phyloP scores from a whole-genome alignment of 2,329 filamentous ascomycete species.

The Penicillium griseofulvum region DNA sequence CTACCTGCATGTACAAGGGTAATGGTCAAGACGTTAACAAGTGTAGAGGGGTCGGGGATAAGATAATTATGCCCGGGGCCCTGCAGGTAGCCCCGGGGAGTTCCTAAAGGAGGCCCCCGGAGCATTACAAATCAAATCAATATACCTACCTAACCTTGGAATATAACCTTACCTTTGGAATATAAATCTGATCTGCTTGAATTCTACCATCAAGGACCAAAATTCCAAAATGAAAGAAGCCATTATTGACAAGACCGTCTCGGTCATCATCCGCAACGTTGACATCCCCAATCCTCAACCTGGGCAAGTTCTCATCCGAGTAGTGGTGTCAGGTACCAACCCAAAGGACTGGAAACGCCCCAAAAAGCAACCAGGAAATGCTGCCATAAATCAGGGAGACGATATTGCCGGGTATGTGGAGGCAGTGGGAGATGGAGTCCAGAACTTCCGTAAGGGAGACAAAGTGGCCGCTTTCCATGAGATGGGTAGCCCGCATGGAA shows the following conservation, averaged over 20 bases:
- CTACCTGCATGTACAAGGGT: too few species aligned
- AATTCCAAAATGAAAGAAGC: slow-evolving; percentile 42
- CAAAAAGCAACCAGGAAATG: slow-evolving; percentile 6
- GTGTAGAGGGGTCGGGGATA: background rate
- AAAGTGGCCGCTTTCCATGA: slow-evolving; percentile 51
- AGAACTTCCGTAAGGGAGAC: slow-evolving; percentile 56
- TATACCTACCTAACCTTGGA: background rate
- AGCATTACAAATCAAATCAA: background rate
- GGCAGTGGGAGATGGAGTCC: slow-evolving; percentile 51
- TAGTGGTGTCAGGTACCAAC: slow-evolving; percentile 44
- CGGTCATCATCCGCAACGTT: slow-evolving; percentile 42
- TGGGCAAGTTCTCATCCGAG: slow-evolving; percentile 41
- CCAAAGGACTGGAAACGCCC: slow-evolving; percentile 51
- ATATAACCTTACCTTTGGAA: too few species aligned
- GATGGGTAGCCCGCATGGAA: slow-evolving; percentile 51
- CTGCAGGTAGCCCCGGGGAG: too few species aligned
- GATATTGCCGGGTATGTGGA: slow-evolving; percentile 54
- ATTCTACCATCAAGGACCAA: background rate
- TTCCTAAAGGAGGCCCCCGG: too few species aligned
- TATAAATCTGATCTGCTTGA: background rate
- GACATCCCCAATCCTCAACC: slow-evolving; percentile 41
- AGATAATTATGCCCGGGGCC: background rate
- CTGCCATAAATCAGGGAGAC: slow-evolving; percentile 47
- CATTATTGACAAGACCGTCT: slow-evolving; percentile 31
- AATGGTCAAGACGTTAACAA: too few species aligned